A percentile compares a stretch with the other conserved stretches of the same genome.
Evolutionary conservation across 129 eudicot genomes (phyloP).

Genomic region (Logfia minima): DNA sequence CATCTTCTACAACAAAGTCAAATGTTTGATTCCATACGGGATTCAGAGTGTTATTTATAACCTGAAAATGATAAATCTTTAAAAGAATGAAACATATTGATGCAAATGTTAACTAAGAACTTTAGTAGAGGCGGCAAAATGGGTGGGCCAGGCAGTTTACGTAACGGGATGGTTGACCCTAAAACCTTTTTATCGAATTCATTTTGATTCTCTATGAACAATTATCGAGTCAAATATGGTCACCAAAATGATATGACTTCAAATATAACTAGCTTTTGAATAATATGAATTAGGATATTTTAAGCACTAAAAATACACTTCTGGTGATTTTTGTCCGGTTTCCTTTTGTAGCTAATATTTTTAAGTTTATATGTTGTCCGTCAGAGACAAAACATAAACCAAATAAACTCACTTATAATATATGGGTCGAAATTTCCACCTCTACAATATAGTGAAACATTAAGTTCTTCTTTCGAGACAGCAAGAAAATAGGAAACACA

Average conservation of each 20-base stretch:
- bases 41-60: slow-evolving; percentile 68
- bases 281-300: neutral
- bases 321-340: neutral
- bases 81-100: neutral
- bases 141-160: neutral
- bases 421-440: neutral
- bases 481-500: neutral
- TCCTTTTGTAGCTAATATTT: neutral
- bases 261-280: neutral
- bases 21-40: slow-evolving; percentile 99
- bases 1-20: slow-evolving; percentile 97
- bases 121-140: neutral
- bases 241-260: neutral
- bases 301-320: neutral
- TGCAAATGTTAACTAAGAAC: neutral
- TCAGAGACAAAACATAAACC: neutral
- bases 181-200: neutral
- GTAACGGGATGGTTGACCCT: neutral
- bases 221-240: neutral
- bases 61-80: slow-evolving; percentile 45
- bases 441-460: neutral
- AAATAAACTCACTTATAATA: neutral
- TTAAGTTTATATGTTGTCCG: no score
- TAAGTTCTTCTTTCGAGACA: neutral
- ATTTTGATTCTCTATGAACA: neutral